Conservation (phyloP, 805 yeast species). For the Monosporozyma aerobia region DNA sequence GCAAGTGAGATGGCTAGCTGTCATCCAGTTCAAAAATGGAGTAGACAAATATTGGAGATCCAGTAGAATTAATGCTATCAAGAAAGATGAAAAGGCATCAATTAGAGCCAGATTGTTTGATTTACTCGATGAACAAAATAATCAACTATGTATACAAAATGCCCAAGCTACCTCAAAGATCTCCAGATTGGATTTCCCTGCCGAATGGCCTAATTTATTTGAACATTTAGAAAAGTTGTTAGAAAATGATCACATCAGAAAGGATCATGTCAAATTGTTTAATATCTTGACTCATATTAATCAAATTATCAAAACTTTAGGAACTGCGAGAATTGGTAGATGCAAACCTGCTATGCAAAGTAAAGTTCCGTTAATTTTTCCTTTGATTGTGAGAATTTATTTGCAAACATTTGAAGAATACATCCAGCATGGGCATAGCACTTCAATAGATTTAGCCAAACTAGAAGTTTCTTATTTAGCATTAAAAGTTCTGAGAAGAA, state of each 20-base stretch:
- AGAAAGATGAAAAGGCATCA: slow-evolving; percentile 58
- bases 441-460: slow-evolving; percentile 31
- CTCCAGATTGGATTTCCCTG: slow-evolving; percentile 77
- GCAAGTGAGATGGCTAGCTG: slow-evolving; percentile 75
- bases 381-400: slow-evolving; percentile 53
- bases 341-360: slow-evolving; percentile 69
- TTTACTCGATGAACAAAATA: slow-evolving; percentile 58
- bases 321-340: slow-evolving; percentile 75
- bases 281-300: slow-evolving; percentile 61
- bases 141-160: slow-evolving; percentile 69
- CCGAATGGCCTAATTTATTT: slow-evolving; percentile 75
- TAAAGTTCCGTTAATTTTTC: slow-evolving; percentile 55
- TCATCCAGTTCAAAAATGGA: slow-evolving; percentile 83
- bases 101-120: slow-evolving; percentile 53
- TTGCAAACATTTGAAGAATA: slow-evolving; percentile 51
- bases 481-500: slow-evolving; percentile 63
- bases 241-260: slow-evolving; percentile 35
- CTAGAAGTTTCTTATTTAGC: slow-evolving; percentile 73
- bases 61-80: slow-evolving; percentile 44
- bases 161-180: slow-evolving; percentile 76
- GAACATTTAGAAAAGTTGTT: slow-evolving; percentile 47
- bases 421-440: slow-evolving; percentile 35
- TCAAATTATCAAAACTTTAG: slow-evolving; percentile 66
- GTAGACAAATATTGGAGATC: slow-evolving; percentile 79
- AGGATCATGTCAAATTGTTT: slow-evolving; percentile 45